phyloP scores from a whole-genome alignment of 495 filamentous ascomycete species.

The Penicillium arizonense region DNA sequence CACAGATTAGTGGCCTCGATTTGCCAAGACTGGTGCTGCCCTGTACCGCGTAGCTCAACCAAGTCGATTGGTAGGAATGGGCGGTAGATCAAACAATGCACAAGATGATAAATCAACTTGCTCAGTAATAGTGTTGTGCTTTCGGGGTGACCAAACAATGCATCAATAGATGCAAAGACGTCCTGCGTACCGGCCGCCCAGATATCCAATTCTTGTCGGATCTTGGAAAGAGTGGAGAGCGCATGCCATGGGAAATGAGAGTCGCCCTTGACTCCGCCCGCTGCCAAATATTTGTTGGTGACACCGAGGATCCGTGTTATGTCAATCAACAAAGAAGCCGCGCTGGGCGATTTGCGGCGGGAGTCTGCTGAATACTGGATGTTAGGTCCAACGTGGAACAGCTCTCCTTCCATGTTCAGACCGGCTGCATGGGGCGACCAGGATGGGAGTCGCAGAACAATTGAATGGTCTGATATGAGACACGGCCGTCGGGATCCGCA shows the following conservation, averaged over 20 bases:
- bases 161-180: slow-evolving; percentile 70
- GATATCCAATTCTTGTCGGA: slow-evolving; percentile 77
- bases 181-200: slow-evolving; percentile 82
- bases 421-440: slow-evolving; percentile 55
- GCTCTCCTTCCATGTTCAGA: slow-evolving; percentile 66
- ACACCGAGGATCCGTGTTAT: slow-evolving; percentile 77
- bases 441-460: slow-evolving; percentile 68
- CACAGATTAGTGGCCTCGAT: slow-evolving; percentile 84
- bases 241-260: slow-evolving; percentile 89
- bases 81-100: slow-evolving; percentile 81
- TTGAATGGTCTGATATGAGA: slow-evolving; percentile 70
- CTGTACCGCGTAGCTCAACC: slow-evolving; percentile 70
- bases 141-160: slow-evolving; percentile 73
- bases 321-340: slow-evolving; percentile 73
- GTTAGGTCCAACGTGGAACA: slow-evolving; percentile 72
- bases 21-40: slow-evolving; percentile 88
- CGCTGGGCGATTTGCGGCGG: slow-evolving; percentile 65
- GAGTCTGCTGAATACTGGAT: slow-evolving; percentile 64
- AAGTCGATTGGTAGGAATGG: slow-evolving; percentile 83
- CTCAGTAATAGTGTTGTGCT: slow-evolving; percentile 75
- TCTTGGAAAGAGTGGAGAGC: slow-evolving; percentile 78
- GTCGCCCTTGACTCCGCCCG: slow-evolving; percentile 83
- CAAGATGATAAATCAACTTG: slow-evolving; percentile 80
- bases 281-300: slow-evolving; percentile 81
- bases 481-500: slow-evolving; percentile 78